These are phyloP conservation scores for Isabelozyma pseudorhagii DNA, from an alignment of 805 yeast genomes.

Conservation along the genomic window DNA sequence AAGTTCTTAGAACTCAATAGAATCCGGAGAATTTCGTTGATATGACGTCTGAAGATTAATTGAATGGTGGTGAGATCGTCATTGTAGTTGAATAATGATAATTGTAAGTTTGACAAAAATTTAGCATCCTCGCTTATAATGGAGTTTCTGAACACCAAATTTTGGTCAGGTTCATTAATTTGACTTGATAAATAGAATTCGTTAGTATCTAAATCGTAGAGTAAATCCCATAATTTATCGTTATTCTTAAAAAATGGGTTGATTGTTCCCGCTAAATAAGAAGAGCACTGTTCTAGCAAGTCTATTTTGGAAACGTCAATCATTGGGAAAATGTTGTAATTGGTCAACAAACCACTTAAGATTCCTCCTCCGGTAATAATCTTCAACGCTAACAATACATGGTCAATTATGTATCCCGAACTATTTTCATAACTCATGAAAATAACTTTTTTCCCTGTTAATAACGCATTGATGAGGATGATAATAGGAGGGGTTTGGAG, in stretches of 20 bases:
- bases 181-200: conserved; percentile 32
- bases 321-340: conserved; percentile 51
- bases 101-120: conserved; percentile 40
- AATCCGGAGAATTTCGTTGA: conserved; percentile 40
- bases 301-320: conserved; percentile 60
- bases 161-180: conserved; percentile 11
- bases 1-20: conserved; percentile 36
- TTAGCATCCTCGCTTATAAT: conserved; percentile 44
- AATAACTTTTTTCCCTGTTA: conserved; percentile 39
- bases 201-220: conserved; percentile 57
- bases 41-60: conserved; percentile 40
- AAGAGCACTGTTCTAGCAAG: conserved; percentile 36
- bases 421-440: conserved; percentile 38
- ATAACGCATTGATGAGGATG: conserved; percentile 32
- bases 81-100: conserved; percentile 41
- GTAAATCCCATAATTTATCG: conserved; percentile 55
- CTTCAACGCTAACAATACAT: conserved; percentile 36
- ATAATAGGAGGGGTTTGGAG: conserved; percentile 47
- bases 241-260: conserved; percentile 60
- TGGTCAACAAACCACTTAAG: conserved; percentile 34
- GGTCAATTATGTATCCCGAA: conserved; percentile 40
- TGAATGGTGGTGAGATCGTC: conserved; percentile 46
- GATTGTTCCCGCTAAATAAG: conserved; percentile 62
- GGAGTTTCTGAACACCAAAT: conserved; percentile 24
- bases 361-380: conserved; percentile 43